These are phyloP conservation scores for Toxicodendron radicans DNA, from an alignment of 345 rosid species.

Conservation along the genomic window DNA sequence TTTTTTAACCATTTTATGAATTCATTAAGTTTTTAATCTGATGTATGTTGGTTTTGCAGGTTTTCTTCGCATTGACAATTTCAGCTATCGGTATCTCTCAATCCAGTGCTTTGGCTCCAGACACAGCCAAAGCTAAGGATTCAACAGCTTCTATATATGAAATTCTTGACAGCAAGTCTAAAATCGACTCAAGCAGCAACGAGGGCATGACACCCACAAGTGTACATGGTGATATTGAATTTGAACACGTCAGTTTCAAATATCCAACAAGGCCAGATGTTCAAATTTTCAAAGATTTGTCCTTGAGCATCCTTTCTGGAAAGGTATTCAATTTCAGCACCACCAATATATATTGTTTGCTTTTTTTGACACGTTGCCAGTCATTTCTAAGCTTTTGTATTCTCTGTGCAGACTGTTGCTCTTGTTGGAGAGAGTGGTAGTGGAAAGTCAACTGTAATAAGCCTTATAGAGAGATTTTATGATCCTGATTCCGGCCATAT, in stretches of 20 bases:
- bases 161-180: slow-evolving; percentile 38
- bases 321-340: slow-evolving; percentile 28
- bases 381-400: no score
- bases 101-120: slow-evolving; percentile 35
- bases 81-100: slow-evolving; percentile 34
- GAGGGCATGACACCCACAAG: slow-evolving; percentile 30
- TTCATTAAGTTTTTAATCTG: neutral
- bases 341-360: neutral
- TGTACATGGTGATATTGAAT: slow-evolving; percentile 40
- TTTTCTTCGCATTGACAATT: slow-evolving; percentile 40
- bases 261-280: slow-evolving; percentile 43
- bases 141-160: slow-evolving; percentile 44
- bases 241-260: slow-evolving; percentile 32
- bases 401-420: slow-evolving; percentile 39
- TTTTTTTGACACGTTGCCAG: no score
- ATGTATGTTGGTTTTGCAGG: slow-evolving; percentile 19
- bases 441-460: slow-evolving; percentile 46
- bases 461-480: slow-evolving; percentile 41
- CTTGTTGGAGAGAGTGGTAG: slow-evolving; percentile 56
- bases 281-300: slow-evolving; percentile 42
- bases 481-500: slow-evolving; percentile 34
- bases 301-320: slow-evolving; percentile 37
- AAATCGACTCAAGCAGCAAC: slow-evolving; percentile 31
- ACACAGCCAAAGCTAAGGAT: slow-evolving; percentile 35
- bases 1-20: neutral